A percentile compares a stretch with the other conserved stretches of the same genome.
Evolutionary conservation across 1,284 basidiomycete species (phyloP).

Genomic region (Puccinia triticina): DNA sequence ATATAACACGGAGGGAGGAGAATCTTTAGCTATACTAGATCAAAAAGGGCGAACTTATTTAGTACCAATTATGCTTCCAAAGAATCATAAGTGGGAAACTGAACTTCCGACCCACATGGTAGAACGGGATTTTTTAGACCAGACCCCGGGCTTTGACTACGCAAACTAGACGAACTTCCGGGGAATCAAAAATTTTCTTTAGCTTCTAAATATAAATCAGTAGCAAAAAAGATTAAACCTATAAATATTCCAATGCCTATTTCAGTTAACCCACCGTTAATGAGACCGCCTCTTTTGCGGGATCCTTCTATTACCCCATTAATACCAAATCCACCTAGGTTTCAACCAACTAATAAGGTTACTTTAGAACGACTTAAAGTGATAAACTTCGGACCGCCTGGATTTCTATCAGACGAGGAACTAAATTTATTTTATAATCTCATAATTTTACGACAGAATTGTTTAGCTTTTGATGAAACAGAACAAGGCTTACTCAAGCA

Average conservation of each 20-base stretch:
- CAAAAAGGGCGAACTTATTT: no score
- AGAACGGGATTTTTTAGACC: no score
- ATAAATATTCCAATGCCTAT: constrained; percentile 10
- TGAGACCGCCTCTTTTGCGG: constrained; percentile 1
- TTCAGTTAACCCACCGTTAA: constrained; percentile 5
- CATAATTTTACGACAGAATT: background rate
- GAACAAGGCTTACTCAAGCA: constrained; percentile 23
- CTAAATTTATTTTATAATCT: background rate
- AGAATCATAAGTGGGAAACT: no score
- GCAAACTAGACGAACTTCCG: no score
- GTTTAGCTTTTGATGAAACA: constrained; percentile 7
- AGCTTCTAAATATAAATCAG: constrained; percentile 28
- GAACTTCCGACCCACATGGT: no score
- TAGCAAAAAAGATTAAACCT: constrained; percentile 8
- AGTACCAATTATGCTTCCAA: no score
- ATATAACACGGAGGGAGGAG: no score
- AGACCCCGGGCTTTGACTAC: no score
- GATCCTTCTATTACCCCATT: constrained; percentile 13
- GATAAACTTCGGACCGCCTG: constrained; percentile 14
- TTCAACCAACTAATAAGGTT: background rate
- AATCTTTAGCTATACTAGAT: no score
- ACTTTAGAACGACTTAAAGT: background rate
- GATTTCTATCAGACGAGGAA: background rate
- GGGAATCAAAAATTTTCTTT: no score
- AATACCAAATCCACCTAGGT: background rate